These are phyloP conservation scores for Aspergillus ochraceoroseus DNA, from an alignment of 2,329 filamentous ascomycete species.

Conservation along the genomic window DNA sequence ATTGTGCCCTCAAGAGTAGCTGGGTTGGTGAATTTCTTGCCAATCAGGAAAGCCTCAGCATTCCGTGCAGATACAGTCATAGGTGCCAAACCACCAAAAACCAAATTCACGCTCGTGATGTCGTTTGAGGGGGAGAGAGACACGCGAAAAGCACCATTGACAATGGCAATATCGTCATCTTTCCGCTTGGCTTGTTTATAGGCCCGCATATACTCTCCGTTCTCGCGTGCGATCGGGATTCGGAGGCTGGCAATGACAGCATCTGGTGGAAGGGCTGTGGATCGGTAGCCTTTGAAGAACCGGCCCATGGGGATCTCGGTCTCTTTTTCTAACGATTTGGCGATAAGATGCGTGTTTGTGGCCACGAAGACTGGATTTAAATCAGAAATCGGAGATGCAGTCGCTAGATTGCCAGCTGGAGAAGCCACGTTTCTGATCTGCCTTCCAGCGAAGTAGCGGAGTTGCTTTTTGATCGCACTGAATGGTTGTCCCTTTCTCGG, in stretches of 20 bases:
- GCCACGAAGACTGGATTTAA: constrained; percentile 91
- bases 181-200: constrained; percentile 98
- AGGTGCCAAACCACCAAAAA: constrained; percentile 93
- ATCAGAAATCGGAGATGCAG: constrained; percentile 93
- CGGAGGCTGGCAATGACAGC: constrained; percentile 80
- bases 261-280: constrained; percentile 73
- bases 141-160: constrained; percentile 78
- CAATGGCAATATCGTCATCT: constrained; percentile 97
- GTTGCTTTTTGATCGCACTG: constrained; percentile 84
- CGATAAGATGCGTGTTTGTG: constrained; percentile 73
- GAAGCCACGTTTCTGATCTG: constrained; percentile 98
- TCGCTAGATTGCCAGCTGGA: constrained; percentile 87
- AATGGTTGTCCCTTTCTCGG: constrained; percentile 69
- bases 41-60: constrained; percentile 67
- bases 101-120: constrained; percentile 70
- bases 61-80: constrained; percentile 82
- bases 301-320: constrained; percentile 83
- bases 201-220: constrained; percentile 77
- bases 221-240: constrained; percentile 70
- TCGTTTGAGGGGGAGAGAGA: constrained; percentile 63
- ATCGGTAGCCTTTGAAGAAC: constrained; percentile 89
- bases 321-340: constrained; percentile 67
- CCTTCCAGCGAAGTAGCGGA: constrained; percentile 88
- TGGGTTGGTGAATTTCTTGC: constrained; percentile 73
- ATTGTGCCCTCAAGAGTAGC: constrained; percentile 84